A percentile compares a stretch with the other conserved stretches of the same genome.
These are phyloP conservation scores for Umbelopsis vinacea DNA, from an alignment of 192 early-diverging fungal genomes.

Conservation along the genomic window DNA sequence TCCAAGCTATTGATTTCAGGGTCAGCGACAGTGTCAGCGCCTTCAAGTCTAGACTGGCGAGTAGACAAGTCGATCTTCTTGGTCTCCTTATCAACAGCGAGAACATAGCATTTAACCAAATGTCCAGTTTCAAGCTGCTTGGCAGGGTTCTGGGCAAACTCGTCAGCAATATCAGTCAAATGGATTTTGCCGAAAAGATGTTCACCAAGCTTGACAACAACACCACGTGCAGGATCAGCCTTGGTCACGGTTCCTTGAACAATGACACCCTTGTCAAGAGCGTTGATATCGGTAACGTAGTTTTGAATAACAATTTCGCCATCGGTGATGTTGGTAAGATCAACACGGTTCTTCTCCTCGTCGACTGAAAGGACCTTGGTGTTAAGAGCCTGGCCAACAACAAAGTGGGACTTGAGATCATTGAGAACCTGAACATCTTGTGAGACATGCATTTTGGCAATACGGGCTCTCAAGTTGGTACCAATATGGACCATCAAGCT, in stretches of 20 bases:
- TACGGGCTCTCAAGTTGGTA: constrained; percentile 26
- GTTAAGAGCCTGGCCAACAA: constrained; percentile 34
- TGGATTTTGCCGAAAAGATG: constrained; percentile 62
- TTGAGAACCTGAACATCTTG: constrained; percentile 27
- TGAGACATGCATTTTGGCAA: constrained; percentile 37
- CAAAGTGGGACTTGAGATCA: constrained; percentile 28
- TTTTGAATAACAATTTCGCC: constrained; percentile 8
- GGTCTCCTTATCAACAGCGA: constrained; percentile 54
- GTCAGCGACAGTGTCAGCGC: constrained; percentile 45
- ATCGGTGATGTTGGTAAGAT: constrained; percentile 26
- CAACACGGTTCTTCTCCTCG: constrained; percentile 21
- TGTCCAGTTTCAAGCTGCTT: constrained; percentile 66
- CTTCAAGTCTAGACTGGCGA: constrained; percentile 57
- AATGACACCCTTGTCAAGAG: constrained; percentile 59
- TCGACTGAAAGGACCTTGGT: constrained; percentile 32
- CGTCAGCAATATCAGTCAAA: constrained; percentile 62
- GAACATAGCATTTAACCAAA: constrained; percentile 75
- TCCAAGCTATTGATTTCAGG: constrained; percentile 55
- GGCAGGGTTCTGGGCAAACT: constrained; percentile 49
- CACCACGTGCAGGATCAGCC: constrained; percentile 45
- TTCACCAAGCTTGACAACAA: constrained; percentile 61
- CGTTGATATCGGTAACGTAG: constrained; percentile 41
- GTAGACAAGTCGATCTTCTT: constrained; percentile 69
- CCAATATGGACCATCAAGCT: constrained; percentile 32
- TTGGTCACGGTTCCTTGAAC: constrained; percentile 59